These are phyloP conservation scores for Leccinum fibrillosum DNA, from an alignment of 768 basidiomycete species.

Conservation along the genomic window DNA sequence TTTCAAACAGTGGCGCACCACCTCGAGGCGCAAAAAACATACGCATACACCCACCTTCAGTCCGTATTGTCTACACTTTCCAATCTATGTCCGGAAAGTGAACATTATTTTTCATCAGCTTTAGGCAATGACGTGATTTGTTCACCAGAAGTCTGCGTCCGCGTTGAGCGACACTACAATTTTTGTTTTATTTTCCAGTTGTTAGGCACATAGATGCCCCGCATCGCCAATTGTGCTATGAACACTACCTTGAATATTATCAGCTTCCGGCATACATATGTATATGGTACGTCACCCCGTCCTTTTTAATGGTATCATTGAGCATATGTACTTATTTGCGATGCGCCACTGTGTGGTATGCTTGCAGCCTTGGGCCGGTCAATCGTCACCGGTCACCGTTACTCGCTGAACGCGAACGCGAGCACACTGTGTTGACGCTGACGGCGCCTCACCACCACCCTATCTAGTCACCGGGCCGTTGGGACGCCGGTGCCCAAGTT, in stretches of 20 bases:
- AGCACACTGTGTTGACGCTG: background rate
- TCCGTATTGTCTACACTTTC: no score
- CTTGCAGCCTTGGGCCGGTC: background rate
- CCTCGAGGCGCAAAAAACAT: background rate
- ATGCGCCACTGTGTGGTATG: no score
- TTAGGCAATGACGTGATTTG: background rate
- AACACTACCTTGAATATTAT: no score
- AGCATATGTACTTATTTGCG: no score
- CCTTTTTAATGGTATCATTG: background rate
- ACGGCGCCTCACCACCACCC: background rate
- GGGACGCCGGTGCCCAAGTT: background rate
- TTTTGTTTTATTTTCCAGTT: background rate
- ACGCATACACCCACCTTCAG: background rate
- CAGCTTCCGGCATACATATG: no score
- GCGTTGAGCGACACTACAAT: no score
- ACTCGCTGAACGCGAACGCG: background rate
- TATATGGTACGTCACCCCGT: background rate
- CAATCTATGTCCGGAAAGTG: no score
- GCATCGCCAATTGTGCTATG: no score
- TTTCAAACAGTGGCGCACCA: background rate
- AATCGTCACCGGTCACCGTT: background rate
- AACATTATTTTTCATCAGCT: background rate
- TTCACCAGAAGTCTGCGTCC: no score
- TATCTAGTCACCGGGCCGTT: background rate
- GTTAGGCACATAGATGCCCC: background rate